A percentile compares a stretch with the other conserved stretches of the same genome.
Evolutionary conservation across 1,284 basidiomycete genomes (phyloP).

Genomic region (Pseudozyma thailandica): DNA sequence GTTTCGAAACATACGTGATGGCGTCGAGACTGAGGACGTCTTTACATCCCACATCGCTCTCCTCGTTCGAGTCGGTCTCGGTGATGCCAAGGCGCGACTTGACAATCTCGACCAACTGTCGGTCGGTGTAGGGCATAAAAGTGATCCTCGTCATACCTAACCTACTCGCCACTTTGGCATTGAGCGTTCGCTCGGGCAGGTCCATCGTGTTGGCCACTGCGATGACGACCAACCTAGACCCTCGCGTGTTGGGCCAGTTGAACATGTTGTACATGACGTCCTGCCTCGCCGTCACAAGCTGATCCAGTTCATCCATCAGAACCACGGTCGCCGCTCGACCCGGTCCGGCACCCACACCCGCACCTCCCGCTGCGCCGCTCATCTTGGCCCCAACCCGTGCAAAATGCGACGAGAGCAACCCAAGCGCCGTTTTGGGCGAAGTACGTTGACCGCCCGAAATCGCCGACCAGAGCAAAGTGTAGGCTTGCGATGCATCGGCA

Average conservation of each 20-base stretch:
- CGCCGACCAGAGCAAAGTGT: slow-evolving; percentile 62
- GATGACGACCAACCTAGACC: slow-evolving; percentile 88
- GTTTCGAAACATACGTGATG: slow-evolving; percentile 88
- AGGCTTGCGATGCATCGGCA: slow-evolving; percentile 61
- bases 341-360: slow-evolving; percentile 32
- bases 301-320: slow-evolving; percentile 97
- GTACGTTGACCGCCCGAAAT: slow-evolving; percentile 51
- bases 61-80: slow-evolving; percentile 2
- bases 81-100: slow-evolving; percentile 76
- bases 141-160: slow-evolving; percentile 95
- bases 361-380: slow-evolving; percentile 29
- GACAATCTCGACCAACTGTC: slow-evolving; percentile 86
- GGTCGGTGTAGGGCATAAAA: slow-evolving; percentile 88
- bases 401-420: slow-evolving; percentile 52
- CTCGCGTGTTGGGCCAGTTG: slow-evolving; percentile 93
- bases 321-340: slow-evolving; percentile 77
- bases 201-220: slow-evolving; percentile 99
- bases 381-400: slow-evolving; percentile 33
- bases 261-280: slow-evolving; percentile 99
- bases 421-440: slow-evolving; percentile 58
- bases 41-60: slow-evolving; percentile 72
- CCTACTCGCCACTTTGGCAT: slow-evolving; percentile 88
- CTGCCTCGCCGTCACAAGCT: slow-evolving; percentile 92
- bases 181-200: slow-evolving; percentile 91
- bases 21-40: slow-evolving; percentile 76